These are phyloP conservation scores for Letharia columbiana DNA, from an alignment of 495 filamentous ascomycete genomes.

Conservation along the genomic window DNA sequence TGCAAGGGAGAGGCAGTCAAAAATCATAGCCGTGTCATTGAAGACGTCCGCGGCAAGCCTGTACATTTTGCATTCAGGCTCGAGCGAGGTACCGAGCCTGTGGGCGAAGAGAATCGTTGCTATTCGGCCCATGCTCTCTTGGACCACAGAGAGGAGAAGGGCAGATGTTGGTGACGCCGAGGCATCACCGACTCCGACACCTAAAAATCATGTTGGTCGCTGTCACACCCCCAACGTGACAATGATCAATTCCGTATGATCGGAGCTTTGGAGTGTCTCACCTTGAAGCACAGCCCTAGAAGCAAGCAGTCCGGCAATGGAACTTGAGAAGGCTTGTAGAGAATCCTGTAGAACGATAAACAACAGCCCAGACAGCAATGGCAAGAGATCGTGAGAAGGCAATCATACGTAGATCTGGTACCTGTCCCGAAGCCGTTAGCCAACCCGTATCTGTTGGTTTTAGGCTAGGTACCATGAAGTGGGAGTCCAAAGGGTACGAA, in stretches of 20 bases:
- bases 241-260: not conserved
- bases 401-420: constrained; percentile 64
- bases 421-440: constrained; percentile 31
- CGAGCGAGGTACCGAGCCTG: constrained; percentile 72
- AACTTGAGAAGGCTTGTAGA: constrained; percentile 89
- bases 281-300: constrained; percentile 87
- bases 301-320: constrained; percentile 80
- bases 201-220: constrained; percentile 30
- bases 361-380: constrained; percentile 25
- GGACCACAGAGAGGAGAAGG: constrained; percentile 74
- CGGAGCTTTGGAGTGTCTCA: constrained; percentile 17
- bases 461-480: not conserved
- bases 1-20: constrained; percentile 79
- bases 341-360: constrained; percentile 55
- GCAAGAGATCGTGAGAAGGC: not conserved
- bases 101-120: constrained; percentile 91
- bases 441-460: constrained; percentile 18
- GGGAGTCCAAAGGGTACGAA: not conserved
- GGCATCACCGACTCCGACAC: constrained; percentile 84
- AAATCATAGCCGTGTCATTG: constrained; percentile 83
- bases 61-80: constrained; percentile 92
- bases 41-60: constrained; percentile 84
- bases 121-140: constrained; percentile 75
- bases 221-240: not conserved
- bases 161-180: constrained; percentile 78